Evolutionary conservation across 139 green algal species (phyloP).

Genomic region (Raphidocelis subcapitata): DNA sequence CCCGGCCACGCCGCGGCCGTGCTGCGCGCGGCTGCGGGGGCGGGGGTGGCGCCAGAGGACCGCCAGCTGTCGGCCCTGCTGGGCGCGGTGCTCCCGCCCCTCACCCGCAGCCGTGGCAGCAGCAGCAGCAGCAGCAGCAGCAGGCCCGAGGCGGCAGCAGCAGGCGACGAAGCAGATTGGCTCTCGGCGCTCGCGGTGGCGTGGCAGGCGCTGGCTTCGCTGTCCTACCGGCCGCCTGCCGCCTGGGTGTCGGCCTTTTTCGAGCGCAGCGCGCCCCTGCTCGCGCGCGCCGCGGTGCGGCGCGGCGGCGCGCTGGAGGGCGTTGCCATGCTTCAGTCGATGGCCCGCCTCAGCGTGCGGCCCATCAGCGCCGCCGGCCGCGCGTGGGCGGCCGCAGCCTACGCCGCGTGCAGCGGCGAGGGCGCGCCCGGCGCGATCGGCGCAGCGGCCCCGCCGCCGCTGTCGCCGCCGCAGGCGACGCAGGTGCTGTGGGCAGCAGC

Average conservation of each 20-base stretch:
- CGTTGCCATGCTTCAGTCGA: no score
- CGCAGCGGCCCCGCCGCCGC: background rate
- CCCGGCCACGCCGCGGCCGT: conserved; percentile 4
- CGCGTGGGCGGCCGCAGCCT: background rate
- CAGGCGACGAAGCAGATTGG: background rate
- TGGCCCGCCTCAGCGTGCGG: no score
- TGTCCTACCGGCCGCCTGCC: no score
- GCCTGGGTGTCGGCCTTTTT: no score
- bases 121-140: background rate
- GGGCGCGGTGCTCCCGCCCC: background rate
- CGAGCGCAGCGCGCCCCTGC: no score
- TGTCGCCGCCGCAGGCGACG: background rate
- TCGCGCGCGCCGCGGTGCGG: no score
- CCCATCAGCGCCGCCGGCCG: background rate
- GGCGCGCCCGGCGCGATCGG: background rate
- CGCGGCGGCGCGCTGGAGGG: no score
- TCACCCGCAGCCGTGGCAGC: conserved; percentile 11
- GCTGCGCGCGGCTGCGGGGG: conserved; percentile 8
- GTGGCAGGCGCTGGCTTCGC: no score
- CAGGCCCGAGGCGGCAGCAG: background rate
- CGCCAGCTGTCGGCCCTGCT: conserved; percentile 17
- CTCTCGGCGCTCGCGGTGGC: no score
- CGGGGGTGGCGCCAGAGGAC: conserved; percentile 12
- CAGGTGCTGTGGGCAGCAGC: background rate
- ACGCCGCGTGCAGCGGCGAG: background rate